Percentiles rank a stretch among this genome's conserved stretches.
Conservation (phyloP, 768 basidiomycete genomes). For the Glaciozyma antarctica region DNA sequence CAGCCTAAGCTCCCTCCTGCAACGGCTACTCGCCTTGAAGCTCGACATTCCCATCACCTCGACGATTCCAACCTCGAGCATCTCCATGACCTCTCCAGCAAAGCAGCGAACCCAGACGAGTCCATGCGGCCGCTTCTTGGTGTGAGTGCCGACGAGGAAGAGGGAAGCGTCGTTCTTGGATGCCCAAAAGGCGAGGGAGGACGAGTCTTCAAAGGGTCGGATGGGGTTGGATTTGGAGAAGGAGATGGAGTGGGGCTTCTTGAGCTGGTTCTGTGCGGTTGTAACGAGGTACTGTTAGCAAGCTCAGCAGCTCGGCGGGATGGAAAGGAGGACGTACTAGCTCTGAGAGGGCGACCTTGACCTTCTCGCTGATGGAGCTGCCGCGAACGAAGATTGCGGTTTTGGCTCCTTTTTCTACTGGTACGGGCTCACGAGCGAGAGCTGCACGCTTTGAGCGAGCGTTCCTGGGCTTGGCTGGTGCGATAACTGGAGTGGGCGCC, state of each 20-base stretch:
- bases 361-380: conserved; percentile 68
- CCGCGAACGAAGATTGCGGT: conserved; percentile 85
- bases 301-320: background rate
- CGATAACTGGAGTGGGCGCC: conserved; percentile 23
- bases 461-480: conserved; percentile 69
- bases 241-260: conserved; percentile 77
- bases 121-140: conserved; percentile 86
- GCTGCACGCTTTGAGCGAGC: conserved; percentile 84
- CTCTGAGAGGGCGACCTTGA: conserved; percentile 76
- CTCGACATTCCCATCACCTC: conserved; percentile 65
- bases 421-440: conserved; percentile 76
- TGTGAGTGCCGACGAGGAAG: conserved; percentile 80
- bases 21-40: conserved; percentile 58
- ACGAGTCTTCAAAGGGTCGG: conserved; percentile 75
- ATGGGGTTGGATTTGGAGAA: conserved; percentile 78
- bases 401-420: conserved; percentile 70
- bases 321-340: conserved; percentile 51
- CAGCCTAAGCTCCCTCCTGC: background rate
- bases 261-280: conserved; percentile 68
- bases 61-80: conserved; percentile 88
- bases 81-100: conserved; percentile 75
- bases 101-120: conserved; percentile 79
- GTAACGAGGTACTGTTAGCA: background rate
- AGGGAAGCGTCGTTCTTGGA: conserved; percentile 87
- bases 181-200: conserved; percentile 86